Conservation (phyloP, 768 basidiomycete species). For the Multifurca ochricompacta region DNA sequence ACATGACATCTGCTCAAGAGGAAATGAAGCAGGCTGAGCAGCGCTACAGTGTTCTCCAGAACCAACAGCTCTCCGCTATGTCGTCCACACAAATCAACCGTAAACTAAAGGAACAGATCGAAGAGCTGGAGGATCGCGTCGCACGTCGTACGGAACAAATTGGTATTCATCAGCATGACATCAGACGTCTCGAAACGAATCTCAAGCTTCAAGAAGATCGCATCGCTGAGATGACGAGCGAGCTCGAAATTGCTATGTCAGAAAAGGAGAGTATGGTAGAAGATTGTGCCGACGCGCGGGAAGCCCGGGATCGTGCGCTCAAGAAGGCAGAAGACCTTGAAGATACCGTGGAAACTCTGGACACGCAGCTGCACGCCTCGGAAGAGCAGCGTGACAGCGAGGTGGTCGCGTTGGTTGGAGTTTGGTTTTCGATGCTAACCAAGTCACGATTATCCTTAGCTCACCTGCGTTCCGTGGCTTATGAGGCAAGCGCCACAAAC, state of each 20-base stretch:
- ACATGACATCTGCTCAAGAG: slow-evolving; percentile 44
- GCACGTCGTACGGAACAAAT: slow-evolving; percentile 64
- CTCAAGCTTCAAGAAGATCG: slow-evolving; percentile 67
- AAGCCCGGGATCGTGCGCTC: slow-evolving; percentile 60
- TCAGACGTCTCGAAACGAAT: slow-evolving; percentile 68
- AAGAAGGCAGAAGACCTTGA: slow-evolving; percentile 52
- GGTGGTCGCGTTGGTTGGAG: slow-evolving; percentile 23
- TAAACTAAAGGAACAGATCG: slow-evolving; percentile 54
- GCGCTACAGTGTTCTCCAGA: slow-evolving; percentile 55
- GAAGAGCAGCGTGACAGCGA: slow-evolving; percentile 25
- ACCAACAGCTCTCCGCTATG: slow-evolving; percentile 60
- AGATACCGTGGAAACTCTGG: slow-evolving; percentile 46
- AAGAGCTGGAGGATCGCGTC: slow-evolving; percentile 60
- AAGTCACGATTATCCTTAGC: slow-evolving; percentile 3
- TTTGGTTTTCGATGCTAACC: slow-evolving; percentile 18
- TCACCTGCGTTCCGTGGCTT: not conserved
- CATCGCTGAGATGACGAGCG: slow-evolving; percentile 57
- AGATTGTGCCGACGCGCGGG: slow-evolving; percentile 72
- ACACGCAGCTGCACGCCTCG: slow-evolving; percentile 23
- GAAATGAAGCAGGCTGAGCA: slow-evolving; percentile 50
- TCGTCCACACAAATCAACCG: slow-evolving; percentile 37
- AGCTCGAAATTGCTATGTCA: slow-evolving; percentile 55
- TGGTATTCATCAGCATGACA: slow-evolving; percentile 73
- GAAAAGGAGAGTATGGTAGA: slow-evolving; percentile 80
- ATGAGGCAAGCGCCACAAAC: not conserved